These are phyloP conservation scores for Nakataea oryzae DNA, from an alignment of 2,329 filamentous ascomycete species.

Conservation along the genomic window DNA sequence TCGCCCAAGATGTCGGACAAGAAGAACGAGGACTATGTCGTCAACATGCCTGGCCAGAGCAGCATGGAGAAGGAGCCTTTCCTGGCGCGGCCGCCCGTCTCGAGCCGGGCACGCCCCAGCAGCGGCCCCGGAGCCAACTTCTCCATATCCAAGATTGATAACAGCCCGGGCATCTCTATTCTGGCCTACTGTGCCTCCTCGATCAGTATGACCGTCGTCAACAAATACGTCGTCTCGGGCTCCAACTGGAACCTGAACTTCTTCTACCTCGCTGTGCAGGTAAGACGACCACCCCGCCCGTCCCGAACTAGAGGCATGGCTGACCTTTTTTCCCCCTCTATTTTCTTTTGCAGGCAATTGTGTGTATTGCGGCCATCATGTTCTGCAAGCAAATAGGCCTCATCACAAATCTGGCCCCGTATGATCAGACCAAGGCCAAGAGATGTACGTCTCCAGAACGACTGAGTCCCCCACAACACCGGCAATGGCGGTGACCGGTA, in stretches of 20 bases:
- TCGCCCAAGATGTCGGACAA: constrained; percentile 65
- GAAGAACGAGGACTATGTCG: constrained; percentile 73
- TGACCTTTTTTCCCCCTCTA: constrained; percentile 6
- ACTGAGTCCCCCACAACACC: neutral
- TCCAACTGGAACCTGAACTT: constrained; percentile 92
- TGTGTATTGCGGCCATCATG: constrained; percentile 79
- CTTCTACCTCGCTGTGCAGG: constrained; percentile 86
- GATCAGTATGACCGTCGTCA: constrained; percentile 99
- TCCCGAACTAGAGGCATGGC: constrained; percentile 2
- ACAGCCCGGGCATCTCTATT: constrained; percentile 72
- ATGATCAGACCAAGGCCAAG: constrained; percentile 80
- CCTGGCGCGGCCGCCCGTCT: constrained; percentile 27
- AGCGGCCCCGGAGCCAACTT: constrained; percentile 7
- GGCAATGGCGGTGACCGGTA: too few relatives aligned
- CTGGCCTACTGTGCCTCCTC: constrained; percentile 86
- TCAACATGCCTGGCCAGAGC: constrained; percentile 57
- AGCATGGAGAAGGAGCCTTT: constrained; percentile 43
- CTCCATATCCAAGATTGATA: constrained; percentile 45
- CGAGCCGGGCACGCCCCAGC: constrained; percentile 19
- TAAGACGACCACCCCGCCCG: constrained; percentile 35
- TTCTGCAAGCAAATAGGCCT: constrained; percentile 70
- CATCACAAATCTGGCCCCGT: constrained; percentile 72
- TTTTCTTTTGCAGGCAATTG: constrained; percentile 66
- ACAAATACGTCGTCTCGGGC: constrained; percentile 95
- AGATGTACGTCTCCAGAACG: constrained; percentile 56